phyloP scores from a whole-genome alignment of 139 green algal species.

The Chlorella sp. region DNA sequence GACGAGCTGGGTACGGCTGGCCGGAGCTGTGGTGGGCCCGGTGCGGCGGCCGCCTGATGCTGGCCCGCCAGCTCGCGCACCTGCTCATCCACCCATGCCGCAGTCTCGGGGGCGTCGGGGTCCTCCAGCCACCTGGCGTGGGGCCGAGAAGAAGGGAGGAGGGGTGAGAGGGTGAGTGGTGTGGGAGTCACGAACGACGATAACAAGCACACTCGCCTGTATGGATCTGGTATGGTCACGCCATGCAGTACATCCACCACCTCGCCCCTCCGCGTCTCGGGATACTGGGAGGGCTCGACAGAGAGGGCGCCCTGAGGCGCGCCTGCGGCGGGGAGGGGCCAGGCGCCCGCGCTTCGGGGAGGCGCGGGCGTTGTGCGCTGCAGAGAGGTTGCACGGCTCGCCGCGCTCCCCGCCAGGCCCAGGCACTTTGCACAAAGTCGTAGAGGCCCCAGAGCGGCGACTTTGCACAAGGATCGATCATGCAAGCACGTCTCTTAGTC shows the following conservation, averaged over 20 bases:
- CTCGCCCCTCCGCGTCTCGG: constrained; percentile 66
- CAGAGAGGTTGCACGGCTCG: no score
- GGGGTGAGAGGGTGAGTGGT: neutral
- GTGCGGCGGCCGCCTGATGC: neutral
- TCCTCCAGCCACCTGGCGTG: constrained; percentile 85
- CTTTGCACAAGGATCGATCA: no score
- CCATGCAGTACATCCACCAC: constrained; percentile 78
- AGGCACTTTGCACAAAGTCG: no score
- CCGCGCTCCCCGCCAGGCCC: no score
- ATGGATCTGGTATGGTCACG: constrained; percentile 57
- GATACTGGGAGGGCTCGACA: constrained; percentile 58
- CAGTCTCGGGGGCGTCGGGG: constrained; percentile 75
- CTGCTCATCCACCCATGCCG: constrained; percentile 44
- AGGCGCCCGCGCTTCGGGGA: no score
- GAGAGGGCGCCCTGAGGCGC: constrained; percentile 58
- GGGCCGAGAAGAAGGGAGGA: neutral
- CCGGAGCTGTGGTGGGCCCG: neutral
- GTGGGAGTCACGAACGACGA: neutral
- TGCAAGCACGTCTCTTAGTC: no score
- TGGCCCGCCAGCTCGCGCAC: neutral
- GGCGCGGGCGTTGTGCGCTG: no score
- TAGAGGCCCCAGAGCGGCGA: no score
- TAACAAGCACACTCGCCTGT: constrained; percentile 56
- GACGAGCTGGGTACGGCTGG: neutral
- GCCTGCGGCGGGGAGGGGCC: constrained; percentile 49